Conservation (phyloP, 2,329 filamentous ascomycete genomes). For the Colletotrichum theobromicola region DNA sequence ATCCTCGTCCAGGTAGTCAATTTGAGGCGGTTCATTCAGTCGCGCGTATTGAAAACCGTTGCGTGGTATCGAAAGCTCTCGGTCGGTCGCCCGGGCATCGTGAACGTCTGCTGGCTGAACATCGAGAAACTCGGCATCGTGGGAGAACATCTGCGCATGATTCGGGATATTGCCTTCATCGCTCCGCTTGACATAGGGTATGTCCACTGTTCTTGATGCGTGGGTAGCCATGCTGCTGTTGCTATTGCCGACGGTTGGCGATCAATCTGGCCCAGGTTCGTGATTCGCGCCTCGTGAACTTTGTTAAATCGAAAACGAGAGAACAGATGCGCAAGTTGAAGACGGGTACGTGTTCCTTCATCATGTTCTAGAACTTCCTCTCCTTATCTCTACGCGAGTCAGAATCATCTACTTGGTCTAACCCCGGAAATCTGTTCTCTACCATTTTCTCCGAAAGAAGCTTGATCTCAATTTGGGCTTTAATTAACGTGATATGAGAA, state of each 20-base stretch:
- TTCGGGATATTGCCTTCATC: neutral
- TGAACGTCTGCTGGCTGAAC: neutral
- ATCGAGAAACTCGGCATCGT: conserved; percentile 4
- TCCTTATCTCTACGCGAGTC: neutral
- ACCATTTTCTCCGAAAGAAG: neutral
- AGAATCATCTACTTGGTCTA: neutral
- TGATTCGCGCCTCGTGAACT: neutral
- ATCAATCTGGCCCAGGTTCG: neutral
- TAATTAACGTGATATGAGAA: neutral
- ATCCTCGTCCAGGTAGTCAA: neutral
- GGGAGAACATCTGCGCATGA: conserved; percentile 4
- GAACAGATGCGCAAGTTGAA: neutral
- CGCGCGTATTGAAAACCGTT: neutral
- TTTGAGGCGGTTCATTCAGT: neutral
- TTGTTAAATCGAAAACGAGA: neutral
- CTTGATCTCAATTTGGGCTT: neutral
- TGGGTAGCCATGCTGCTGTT: neutral
- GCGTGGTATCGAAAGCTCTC: neutral
- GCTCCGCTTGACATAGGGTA: neutral
- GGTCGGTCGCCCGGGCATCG: neutral
- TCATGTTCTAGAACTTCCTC: neutral
- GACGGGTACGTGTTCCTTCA: neutral
- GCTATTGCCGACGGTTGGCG: neutral
- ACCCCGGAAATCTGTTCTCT: neutral
- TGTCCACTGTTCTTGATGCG: neutral